Conservation (phyloP, 148 eudicot species). For the Fagopyrum homotropicum region DNA sequence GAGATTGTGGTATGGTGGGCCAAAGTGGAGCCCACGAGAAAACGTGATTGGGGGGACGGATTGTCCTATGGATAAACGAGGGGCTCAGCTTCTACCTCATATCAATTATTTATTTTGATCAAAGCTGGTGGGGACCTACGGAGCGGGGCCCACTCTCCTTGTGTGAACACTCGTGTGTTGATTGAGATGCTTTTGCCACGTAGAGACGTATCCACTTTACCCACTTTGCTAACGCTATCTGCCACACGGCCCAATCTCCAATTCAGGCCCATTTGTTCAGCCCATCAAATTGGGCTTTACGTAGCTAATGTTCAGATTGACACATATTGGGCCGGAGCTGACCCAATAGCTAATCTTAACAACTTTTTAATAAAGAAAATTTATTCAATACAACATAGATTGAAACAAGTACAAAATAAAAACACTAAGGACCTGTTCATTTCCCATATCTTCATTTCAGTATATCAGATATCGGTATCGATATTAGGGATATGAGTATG, state of each 20-base stretch:
- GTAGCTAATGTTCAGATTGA: not conserved
- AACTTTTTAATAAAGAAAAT: no score
- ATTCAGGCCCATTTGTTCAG: not conserved
- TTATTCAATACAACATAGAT: no score
- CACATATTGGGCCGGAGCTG: not conserved
- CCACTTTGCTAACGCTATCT: not conserved
- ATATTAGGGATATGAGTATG: no score
- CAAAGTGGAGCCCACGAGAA: constrained; percentile 2
- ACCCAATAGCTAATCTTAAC: not conserved
- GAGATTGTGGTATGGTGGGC: not conserved
- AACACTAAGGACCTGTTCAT: not conserved
- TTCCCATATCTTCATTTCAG: no score
- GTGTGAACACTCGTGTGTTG: constrained; percentile 4
- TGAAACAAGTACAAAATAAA: no score
- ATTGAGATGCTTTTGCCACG: constrained; percentile 7
- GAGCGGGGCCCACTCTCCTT: not conserved
- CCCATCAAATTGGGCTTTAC: not conserved
- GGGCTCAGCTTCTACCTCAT: not conserved
- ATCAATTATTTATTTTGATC: not conserved
- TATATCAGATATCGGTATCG: no score
- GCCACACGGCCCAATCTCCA: not conserved
- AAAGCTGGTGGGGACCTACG: not conserved
- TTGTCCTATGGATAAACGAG: not conserved
- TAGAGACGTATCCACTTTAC: not conserved
- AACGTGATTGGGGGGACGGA: not conserved